Conservation (phyloP, 1,284 basidiomycete genomes). For the Blastosporella zonata region DNA sequence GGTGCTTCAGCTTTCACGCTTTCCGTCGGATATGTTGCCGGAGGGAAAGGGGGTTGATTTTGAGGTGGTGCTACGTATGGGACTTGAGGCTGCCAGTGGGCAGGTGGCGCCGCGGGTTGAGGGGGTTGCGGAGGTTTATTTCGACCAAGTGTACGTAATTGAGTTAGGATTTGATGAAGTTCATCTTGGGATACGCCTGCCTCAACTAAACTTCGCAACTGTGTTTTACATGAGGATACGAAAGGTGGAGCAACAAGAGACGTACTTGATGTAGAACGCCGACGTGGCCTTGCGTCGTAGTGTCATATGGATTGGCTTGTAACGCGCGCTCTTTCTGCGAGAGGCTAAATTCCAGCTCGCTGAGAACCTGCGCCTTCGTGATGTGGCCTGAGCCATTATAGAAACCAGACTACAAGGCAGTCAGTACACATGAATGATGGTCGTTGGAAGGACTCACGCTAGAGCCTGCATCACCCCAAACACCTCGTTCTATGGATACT, state of each 20-base stretch:
- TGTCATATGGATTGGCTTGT: constrained; percentile 67
- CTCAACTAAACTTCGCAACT: constrained; percentile 78
- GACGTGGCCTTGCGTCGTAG: constrained; percentile 60
- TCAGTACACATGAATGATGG: not conserved
- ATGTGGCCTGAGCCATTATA: constrained; percentile 42
- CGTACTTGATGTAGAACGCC: constrained; percentile 72
- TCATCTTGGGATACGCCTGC: constrained; percentile 79
- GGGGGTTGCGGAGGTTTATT: constrained; percentile 35
- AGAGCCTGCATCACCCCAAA: constrained; percentile 61
- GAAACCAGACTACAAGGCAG: constrained; percentile 23
- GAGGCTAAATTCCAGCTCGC: constrained; percentile 75
- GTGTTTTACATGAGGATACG: constrained; percentile 13
- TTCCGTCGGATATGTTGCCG: constrained; percentile 21
- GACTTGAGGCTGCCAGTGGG: constrained; percentile 23
- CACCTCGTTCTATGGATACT: constrained; percentile 70
- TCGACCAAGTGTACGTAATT: constrained; percentile 68
- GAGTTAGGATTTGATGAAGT: constrained; percentile 74
- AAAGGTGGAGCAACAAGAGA: constrained; percentile 12
- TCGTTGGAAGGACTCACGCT: constrained; percentile 29
- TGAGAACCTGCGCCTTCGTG: constrained; percentile 72
- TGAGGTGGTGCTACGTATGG: constrained; percentile 20
- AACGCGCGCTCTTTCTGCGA: constrained; percentile 70
- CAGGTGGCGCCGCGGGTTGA: constrained; percentile 24
- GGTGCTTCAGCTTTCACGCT: constrained; percentile 25
- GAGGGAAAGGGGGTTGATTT: constrained; percentile 14